Evolutionary conservation across 257 asterid species (phyloP), one percentile per base, ranked within the genome.

Genomic region (Nicotiana tomentosiformis): DNA sequence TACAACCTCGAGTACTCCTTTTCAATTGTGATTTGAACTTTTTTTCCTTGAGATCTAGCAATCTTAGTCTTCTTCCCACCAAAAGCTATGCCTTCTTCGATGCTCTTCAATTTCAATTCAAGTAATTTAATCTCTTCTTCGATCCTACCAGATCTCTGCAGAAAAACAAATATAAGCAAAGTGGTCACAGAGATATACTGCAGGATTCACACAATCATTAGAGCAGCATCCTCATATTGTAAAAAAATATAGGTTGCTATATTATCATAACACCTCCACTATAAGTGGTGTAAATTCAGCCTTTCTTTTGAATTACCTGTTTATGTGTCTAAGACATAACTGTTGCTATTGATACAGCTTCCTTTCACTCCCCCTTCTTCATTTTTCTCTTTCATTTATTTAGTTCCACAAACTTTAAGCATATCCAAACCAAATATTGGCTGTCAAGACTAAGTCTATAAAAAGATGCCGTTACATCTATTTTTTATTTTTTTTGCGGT

Each of bases 21-120:
- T 82, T 94, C 98, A 81, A 93, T 84, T 2, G 98, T 86, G 85
- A 94, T 87, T 7, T 93, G 92, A 43, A 92, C 81, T 87, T 88
- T 93, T 89, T 90, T 90, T 77, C 98, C 99, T 84, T 94, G 99
- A 82, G 95, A 91, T 90, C 98, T 92, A 70, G 97, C 98, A 2
- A 84, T 81, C 92, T 91, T 96, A 11, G 92, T 92, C 83, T 90
- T 90, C 89, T 86, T 93, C 83, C 99, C 97, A 6, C 89, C 91
- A 85, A 90, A 91, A 5, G 92, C 89, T 76, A 90, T 84, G 17
- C 95, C 97, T 85, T 90, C 91, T 89, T 94, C 98, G 8, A 94
- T 82, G 64, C 88, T 90, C 92, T 91, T 91, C 84, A 96, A 65
- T 85, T 94, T 93, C 37, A 56, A 62, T 83, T 85, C 88, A 84